A percentile compares a stretch with the other conserved stretches of the same genome.
Evolutionary conservation across 257 asterid genomes (phyloP).

Genomic region (Nicotiana undulata): DNA sequence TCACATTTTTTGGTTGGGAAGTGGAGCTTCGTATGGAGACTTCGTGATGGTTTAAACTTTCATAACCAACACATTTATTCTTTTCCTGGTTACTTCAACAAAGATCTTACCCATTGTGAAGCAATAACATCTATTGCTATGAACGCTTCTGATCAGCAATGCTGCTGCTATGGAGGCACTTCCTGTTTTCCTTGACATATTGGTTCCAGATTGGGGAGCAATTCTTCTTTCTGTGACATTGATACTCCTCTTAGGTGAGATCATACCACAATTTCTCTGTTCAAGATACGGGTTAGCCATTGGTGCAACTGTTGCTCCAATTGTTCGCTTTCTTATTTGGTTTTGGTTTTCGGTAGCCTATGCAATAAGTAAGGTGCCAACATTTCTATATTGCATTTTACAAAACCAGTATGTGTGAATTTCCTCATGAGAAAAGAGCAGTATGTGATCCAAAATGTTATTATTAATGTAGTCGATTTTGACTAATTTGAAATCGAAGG

Average conservation of each 20-base stretch:
- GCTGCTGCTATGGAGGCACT: constrained; percentile 90
- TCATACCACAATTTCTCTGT: constrained; percentile 45
- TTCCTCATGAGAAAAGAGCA: neutral
- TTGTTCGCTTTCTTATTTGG: constrained; percentile 45
- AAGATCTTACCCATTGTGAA: constrained; percentile 58
- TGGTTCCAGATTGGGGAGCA: constrained; percentile 64
- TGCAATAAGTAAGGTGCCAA: constrained; percentile 65
- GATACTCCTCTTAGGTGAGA: constrained; percentile 67
- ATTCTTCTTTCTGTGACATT: constrained; percentile 71
- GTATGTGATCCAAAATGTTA: too few species aligned
- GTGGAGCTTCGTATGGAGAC: too few species aligned
- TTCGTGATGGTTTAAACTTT: too few species aligned
- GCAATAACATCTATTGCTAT: constrained; percentile 70
- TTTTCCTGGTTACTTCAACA: constrained; percentile 27
- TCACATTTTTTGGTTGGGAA: too few species aligned
- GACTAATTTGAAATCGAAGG: too few species aligned
- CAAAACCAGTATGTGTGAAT: neutral
- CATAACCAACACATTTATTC: neutral
- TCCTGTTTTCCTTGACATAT: constrained; percentile 64
- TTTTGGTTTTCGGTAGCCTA: constrained; percentile 53
- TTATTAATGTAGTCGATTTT: too few species aligned
- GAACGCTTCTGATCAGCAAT: constrained; percentile 65
- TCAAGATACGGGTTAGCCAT: constrained; percentile 46
- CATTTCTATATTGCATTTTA: neutral
- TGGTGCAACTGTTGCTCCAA: constrained; percentile 57